A percentile compares a stretch with the other conserved stretches of the same genome.
Conservation (phyloP, 2,329 filamentous ascomycete species). For the Phoma sp. region DNA sequence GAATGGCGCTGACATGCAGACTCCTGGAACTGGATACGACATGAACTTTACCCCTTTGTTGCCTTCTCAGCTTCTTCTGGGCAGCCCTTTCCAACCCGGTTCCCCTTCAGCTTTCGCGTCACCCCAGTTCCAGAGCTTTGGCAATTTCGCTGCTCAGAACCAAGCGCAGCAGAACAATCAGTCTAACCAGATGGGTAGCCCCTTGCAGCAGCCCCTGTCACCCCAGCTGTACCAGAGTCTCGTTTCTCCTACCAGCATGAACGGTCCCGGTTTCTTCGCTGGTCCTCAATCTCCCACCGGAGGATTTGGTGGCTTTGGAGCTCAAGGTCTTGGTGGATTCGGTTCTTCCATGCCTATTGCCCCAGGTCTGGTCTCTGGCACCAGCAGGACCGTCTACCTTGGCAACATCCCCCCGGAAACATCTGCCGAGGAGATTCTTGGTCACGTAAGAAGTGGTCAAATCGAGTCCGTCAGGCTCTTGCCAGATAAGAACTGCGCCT, state of each 20-base stretch:
- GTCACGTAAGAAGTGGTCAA: slow-evolving; percentile 94
- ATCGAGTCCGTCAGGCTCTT: slow-evolving; percentile 98
- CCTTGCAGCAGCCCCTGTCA: slow-evolving; percentile 73
- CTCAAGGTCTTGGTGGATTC: slow-evolving; percentile 66
- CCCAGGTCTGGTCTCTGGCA: slow-evolving; percentile 83
- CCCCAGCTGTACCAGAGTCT: slow-evolving; percentile 84
- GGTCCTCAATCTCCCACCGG: slow-evolving; percentile 85
- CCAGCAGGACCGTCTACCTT: slow-evolving; percentile 94
- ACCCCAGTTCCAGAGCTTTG: slow-evolving; percentile 87
- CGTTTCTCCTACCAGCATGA: slow-evolving; percentile 84
- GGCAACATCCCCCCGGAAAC: slow-evolving; percentile 99
- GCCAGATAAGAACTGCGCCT: slow-evolving; percentile 99
- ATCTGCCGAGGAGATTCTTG: slow-evolving; percentile 92
- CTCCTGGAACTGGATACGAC: slow-evolving; percentile 87
- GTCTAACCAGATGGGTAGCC: slow-evolving; percentile 71
- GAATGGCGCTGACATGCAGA: slow-evolving; percentile 76
- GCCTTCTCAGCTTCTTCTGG: slow-evolving; percentile 90
- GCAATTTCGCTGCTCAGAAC: slow-evolving; percentile 64
- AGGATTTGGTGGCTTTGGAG: slow-evolving; percentile 69
- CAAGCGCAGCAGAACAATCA: slow-evolving; percentile 67
- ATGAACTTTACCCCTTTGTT: slow-evolving; percentile 99
- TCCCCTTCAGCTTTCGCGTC: slow-evolving; percentile 89
- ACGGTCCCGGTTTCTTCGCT: slow-evolving; percentile 78
- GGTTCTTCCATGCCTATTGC: slow-evolving; percentile 77
- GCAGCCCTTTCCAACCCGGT: slow-evolving; percentile 95